phyloP scores from a whole-genome alignment of 768 basidiomycete genomes.

The Lanmaoa rubissima region DNA sequence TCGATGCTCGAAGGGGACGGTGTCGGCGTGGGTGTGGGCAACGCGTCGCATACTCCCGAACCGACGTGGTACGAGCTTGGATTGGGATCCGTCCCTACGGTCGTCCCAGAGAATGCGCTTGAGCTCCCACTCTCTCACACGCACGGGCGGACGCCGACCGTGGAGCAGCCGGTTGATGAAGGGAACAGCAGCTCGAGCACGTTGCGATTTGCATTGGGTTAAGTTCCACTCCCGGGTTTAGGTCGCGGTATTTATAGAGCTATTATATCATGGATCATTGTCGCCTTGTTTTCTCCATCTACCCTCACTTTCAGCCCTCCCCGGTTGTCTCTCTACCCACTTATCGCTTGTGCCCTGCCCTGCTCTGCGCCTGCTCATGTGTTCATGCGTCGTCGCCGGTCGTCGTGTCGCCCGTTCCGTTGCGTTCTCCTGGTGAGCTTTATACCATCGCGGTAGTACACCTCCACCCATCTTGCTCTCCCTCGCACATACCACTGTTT shows the following conservation, averaged over 20 bases:
- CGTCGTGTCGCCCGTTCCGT: background rate
- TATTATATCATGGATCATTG: slow-evolving; percentile 18
- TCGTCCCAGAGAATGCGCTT: slow-evolving; percentile 7
- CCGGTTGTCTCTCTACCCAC: background rate
- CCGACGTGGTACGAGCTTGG: slow-evolving; percentile 33
- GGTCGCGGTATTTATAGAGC: slow-evolving; percentile 26
- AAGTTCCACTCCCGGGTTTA: background rate
- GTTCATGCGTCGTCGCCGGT: slow-evolving; percentile 5
- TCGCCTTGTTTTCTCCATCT: background rate
- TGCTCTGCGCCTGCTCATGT: background rate
- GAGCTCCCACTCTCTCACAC: slow-evolving; percentile 14
- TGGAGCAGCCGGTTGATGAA: slow-evolving; percentile 23
- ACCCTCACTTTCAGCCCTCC: background rate
- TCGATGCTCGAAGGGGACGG: slow-evolving; percentile 35
- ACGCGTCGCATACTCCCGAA: slow-evolving; percentile 7
- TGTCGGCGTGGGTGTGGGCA: slow-evolving; percentile 12
- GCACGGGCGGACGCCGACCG: background rate
- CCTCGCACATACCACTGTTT: slow-evolving; percentile 2
- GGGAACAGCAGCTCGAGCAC: slow-evolving; percentile 28
- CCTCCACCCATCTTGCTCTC: background rate
- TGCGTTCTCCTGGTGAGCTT: slow-evolving; percentile 12
- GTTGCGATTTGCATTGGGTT: slow-evolving; percentile 31
- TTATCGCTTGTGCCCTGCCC: background rate
- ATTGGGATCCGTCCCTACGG: slow-evolving; percentile 15
- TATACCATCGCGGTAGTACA: slow-evolving; percentile 4